phyloP scores from a whole-genome alignment of 257 asterid species.

The Paulownia fortunei region DNA sequence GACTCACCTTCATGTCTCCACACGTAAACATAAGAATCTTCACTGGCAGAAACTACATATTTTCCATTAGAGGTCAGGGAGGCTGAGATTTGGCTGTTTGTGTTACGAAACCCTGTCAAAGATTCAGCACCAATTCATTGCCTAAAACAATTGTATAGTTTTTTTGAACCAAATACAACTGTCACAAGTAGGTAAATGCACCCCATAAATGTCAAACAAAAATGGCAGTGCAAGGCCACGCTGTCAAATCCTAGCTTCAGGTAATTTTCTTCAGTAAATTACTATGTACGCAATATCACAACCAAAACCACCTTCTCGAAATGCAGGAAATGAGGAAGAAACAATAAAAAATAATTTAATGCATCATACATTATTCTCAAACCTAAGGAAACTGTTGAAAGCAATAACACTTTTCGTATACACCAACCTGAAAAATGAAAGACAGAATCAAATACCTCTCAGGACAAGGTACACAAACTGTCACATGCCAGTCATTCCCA shows the following conservation, averaged over 20 bases:
- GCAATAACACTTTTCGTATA: background rate
- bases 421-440: background rate
- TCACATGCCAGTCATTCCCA: too few species aligned
- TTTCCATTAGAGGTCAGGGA: slow-evolving; percentile 80
- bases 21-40: slow-evolving; percentile 78
- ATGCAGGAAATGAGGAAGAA: too few species aligned
- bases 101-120: slow-evolving; percentile 75
- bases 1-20: slow-evolving; percentile 88
- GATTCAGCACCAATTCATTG: slow-evolving; percentile 19
- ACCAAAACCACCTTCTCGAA: too few species aligned
- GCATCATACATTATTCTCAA: background rate
- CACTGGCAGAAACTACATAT: slow-evolving; percentile 87
- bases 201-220: background rate
- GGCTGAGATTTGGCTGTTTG: slow-evolving; percentile 91
- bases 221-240: background rate
- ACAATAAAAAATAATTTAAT: too few species aligned
- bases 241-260: too few species aligned
- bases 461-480: too few species aligned
- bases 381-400: background rate
- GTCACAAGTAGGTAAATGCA: background rate
- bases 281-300: too few species aligned
- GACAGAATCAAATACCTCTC: too few species aligned
- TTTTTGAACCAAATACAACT: background rate
- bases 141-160: background rate
- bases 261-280: too few species aligned